These are phyloP conservation scores for Mortierella sp. DNA, from an alignment of 371 early-diverging fungal species.

Conservation along the genomic window DNA sequence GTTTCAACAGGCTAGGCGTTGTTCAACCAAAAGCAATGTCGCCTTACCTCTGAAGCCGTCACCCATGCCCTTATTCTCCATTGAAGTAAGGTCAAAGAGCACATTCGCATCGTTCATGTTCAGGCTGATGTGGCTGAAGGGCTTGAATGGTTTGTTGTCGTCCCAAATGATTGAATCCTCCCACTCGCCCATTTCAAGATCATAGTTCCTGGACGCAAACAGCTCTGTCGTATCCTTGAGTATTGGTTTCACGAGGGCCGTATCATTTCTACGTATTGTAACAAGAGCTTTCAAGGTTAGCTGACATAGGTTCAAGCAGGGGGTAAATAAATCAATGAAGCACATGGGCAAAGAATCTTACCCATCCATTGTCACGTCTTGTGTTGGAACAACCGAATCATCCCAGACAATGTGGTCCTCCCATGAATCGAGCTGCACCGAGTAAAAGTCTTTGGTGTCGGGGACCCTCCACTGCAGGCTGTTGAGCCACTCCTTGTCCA, in stretches of 20 bases:
- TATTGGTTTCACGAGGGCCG: neutral
- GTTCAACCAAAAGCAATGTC: neutral
- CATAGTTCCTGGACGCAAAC: slow-evolving; percentile 64
- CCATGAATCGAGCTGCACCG: slow-evolving; percentile 85
- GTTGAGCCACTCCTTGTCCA: slow-evolving; percentile 33
- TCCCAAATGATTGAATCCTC: slow-evolving; percentile 85
- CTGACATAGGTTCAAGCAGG: neutral
- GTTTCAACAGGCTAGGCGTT: neutral
- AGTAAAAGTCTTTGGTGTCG: slow-evolving; percentile 62
- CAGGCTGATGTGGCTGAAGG: slow-evolving; percentile 74
- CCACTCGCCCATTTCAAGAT: slow-evolving; percentile 76
- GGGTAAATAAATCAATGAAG: neutral
- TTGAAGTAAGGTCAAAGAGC: slow-evolving; percentile 75
- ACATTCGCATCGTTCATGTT: slow-evolving; percentile 85
- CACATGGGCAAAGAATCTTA: neutral
- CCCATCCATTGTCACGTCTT: slow-evolving; percentile 22
- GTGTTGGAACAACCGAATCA: slow-evolving; percentile 56
- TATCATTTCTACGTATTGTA: neutral
- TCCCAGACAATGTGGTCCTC: slow-evolving; percentile 90
- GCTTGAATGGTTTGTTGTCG: slow-evolving; percentile 66
- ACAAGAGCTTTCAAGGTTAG: neutral
- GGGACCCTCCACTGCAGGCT: slow-evolving; percentile 40
- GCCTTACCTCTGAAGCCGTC: slow-evolving; percentile 45
- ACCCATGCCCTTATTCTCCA: slow-evolving; percentile 56
- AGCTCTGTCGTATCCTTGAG: slow-evolving; percentile 15